Conservation (phyloP, 1,139 yeast genomes). For the Hyphopichia khmerensis region DNA sequence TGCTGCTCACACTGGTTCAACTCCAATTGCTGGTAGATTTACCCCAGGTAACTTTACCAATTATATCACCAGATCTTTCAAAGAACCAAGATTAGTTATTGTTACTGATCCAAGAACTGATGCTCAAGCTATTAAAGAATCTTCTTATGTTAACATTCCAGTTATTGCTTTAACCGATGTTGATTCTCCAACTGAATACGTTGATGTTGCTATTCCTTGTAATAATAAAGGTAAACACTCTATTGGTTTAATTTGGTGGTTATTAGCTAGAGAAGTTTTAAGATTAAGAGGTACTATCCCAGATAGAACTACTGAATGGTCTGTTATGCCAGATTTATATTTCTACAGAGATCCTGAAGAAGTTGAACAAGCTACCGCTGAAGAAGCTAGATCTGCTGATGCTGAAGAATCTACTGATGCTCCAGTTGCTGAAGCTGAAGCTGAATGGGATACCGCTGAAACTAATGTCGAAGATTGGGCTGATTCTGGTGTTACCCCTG, state of each 20-base stretch:
- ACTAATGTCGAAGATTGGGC: slow-evolving; percentile 66
- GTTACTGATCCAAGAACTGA: slow-evolving; percentile 99
- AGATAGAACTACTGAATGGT: slow-evolving; percentile 97
- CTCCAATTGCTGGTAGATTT: slow-evolving; percentile 99
- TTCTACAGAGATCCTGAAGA: slow-evolving; percentile 99
- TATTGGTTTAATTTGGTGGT: slow-evolving; percentile 99
- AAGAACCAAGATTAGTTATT: slow-evolving; percentile 99
- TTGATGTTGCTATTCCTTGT: slow-evolving; percentile 99
- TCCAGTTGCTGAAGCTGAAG: slow-evolving; percentile 43
- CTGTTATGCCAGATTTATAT: slow-evolving; percentile 99
- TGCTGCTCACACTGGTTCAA: slow-evolving; percentile 99
- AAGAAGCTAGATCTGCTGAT: slow-evolving; percentile 55
- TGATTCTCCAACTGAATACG: slow-evolving; percentile 98
- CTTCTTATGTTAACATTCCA: slow-evolving; percentile 99
- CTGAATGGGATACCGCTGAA: slow-evolving; percentile 52
- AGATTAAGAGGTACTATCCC: slow-evolving; percentile 98
- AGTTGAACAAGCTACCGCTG: slow-evolving; percentile 82
- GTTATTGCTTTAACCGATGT: slow-evolving; percentile 98
- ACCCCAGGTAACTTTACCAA: slow-evolving; percentile 99
- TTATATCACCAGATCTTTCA: slow-evolving; percentile 99
- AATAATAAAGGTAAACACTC: slow-evolving; percentile 99
- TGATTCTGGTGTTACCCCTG: slow-evolving; percentile 65
- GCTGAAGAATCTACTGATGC: slow-evolving; percentile 59
- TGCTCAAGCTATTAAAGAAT: slow-evolving; percentile 99
- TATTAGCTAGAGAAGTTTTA: slow-evolving; percentile 98